Evolutionary conservation across 2,329 filamentous ascomycete genomes (phyloP), one percentile per base, ranked within the genome.

Genomic region (Fusarium sp.): DNA sequence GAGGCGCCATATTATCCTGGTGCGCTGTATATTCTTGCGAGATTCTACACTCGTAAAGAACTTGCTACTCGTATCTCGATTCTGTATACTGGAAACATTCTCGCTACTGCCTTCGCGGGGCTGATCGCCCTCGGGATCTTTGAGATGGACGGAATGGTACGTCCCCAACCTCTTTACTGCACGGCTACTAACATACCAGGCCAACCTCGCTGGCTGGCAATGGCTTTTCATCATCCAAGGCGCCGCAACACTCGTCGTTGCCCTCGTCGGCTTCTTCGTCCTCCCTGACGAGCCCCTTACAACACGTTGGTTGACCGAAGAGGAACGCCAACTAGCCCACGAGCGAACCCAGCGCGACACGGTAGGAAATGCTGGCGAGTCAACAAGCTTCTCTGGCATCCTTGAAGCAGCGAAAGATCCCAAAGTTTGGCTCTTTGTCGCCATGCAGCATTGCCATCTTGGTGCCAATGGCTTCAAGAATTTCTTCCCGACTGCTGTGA

Each of bases 221-320:
- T 82, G 80, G 77, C 84, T 92, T 0, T 93, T 93, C 80, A 91
- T 93, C 44, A 88, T 92, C 24, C 90, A 93, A 79, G 91, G 91
- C 17, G 83, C 85, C 3, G 84, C 77, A 9, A 79, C 79, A 0
- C 71, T 80, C 10, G 13, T 76, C 2, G 55, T 79, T 3, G 75
- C 76, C 8, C 14, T 80, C 11, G 13, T 59, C 1, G 66, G 75
- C 7, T 78, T 75, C 60, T 81, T 79, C 41, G 49, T 79, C 52
- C 61, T 80, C 0, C 79, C 78, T 3, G 78, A 80, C 31, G 85
- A 44, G 81, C 86, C 79, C 2, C 84, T 85, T 31, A 87, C 86
- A 8, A 80, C 85, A 7, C 79, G 81, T 7, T 79, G 78, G 39
- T 78, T 88, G 17, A 81, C 82, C 2, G 83, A 84, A 0, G 82